Conservation (phyloP, 345 rosid genomes). For the Hibiscus syriacus region DNA sequence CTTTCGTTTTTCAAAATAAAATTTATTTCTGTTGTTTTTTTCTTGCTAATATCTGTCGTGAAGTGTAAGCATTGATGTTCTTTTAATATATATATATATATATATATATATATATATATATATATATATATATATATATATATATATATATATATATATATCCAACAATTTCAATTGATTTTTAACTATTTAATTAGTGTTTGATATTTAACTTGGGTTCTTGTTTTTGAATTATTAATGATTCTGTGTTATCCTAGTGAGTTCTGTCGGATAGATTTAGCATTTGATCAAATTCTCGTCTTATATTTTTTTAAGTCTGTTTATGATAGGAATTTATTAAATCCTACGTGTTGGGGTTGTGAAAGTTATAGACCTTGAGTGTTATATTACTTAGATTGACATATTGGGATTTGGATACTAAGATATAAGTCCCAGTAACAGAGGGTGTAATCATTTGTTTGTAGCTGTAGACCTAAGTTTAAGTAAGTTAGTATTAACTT, state of each 20-base stretch:
- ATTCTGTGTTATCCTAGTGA: not conserved
- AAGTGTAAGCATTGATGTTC: not conserved
- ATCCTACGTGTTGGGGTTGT: not conserved
- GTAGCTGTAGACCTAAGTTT: not conserved
- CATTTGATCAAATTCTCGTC: not conserved
- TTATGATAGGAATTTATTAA: not conserved
- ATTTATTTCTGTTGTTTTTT: not conserved
- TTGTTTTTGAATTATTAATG: not conserved
- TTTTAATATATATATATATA: no score
- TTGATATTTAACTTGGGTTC: not conserved
- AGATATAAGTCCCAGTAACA: no score
- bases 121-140: no score
- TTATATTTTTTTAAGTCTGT: not conserved
- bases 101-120: no score
- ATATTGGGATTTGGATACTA: no score
- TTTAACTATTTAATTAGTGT: not conserved
- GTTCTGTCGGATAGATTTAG: not conserved
- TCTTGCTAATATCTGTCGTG: not conserved
- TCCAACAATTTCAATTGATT: not conserved
- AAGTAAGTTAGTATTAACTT: not conserved
- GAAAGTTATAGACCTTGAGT: conserved; percentile 1
- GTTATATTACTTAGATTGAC: no score
- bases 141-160: no score
- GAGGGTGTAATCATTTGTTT: not conserved
- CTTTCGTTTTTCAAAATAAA: not conserved